phyloP scores from a whole-genome alignment of 2,329 filamentous ascomycete genomes.

The Septoria linicola region DNA sequence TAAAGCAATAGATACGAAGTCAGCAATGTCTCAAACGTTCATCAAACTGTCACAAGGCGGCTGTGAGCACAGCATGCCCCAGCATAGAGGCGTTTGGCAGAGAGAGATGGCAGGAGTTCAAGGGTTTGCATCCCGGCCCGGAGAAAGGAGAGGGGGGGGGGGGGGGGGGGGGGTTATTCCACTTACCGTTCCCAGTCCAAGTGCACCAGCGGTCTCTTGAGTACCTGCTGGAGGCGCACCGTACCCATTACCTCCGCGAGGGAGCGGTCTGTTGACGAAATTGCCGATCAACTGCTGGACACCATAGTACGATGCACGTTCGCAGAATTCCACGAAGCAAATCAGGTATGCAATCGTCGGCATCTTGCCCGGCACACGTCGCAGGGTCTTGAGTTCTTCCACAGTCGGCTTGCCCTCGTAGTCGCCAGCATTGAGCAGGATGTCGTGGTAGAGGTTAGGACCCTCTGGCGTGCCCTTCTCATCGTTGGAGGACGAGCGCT shows the following conservation, averaged over 20 bases:
- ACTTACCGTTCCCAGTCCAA: constrained; percentile 72
- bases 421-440: constrained; percentile 16
- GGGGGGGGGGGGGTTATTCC: too few species aligned
- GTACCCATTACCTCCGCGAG: constrained; percentile 22
- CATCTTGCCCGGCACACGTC: constrained; percentile 47
- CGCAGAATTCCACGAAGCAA: constrained; percentile 50
- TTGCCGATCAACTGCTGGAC: constrained; percentile 50
- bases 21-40: too few species aligned
- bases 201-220: constrained; percentile 47
- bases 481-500: constrained; percentile 10
- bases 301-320: constrained; percentile 47
- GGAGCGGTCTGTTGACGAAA: constrained; percentile 43
- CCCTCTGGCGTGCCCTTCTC: constrained; percentile 13
- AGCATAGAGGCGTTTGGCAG: too few species aligned
- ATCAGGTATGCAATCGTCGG: constrained; percentile 33
- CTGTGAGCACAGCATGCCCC: too few species aligned
- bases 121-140: too few species aligned
- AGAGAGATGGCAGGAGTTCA: too few species aligned
- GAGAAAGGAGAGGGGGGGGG: too few species aligned
- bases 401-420: constrained; percentile 40
- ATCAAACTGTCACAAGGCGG: too few species aligned
- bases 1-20: too few species aligned
- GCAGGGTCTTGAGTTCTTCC: constrained; percentile 45
- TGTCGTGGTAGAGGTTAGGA: constrained; percentile 19
- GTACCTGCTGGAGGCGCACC: constrained; percentile 43